Conservation (phyloP, 495 filamentous ascomycete species). For the Hypomontagnella monticulosa region DNA sequence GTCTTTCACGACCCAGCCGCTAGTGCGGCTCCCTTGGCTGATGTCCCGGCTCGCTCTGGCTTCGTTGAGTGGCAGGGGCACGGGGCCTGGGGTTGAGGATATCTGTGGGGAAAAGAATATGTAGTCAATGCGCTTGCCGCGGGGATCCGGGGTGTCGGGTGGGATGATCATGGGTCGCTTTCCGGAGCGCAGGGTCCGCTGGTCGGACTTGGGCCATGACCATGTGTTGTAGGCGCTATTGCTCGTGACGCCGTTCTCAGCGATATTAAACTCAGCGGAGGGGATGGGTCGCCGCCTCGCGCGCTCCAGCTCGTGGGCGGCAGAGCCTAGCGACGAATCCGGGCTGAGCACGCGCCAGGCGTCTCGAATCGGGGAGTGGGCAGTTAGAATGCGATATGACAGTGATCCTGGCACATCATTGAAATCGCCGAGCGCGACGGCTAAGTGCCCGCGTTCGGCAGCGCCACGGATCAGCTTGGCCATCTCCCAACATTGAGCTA, state of each 20-base stretch:
- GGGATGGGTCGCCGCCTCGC: conserved; percentile 65
- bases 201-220: conserved; percentile 78
- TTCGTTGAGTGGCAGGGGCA: conserved; percentile 12
- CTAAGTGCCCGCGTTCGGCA: conserved; percentile 82
- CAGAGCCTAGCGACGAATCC: conserved; percentile 77
- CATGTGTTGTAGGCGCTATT: conserved; percentile 90
- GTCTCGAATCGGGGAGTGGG: conserved; percentile 81
- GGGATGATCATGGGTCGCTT: conserved; percentile 60
- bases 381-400: conserved; percentile 83
- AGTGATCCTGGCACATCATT: conserved; percentile 92
- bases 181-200: conserved; percentile 63
- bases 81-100: conserved; percentile 35
- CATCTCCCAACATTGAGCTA: conserved; percentile 97
- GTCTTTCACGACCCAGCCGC: conserved; percentile 72
- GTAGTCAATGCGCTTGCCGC: conserved; percentile 86
- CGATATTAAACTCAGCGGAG: conserved; percentile 77
- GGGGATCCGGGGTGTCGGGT: conserved; percentile 69
- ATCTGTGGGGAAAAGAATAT: conserved; percentile 69
- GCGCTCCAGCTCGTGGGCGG: conserved; percentile 70
- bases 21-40: conserved; percentile 40
- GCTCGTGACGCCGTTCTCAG: conserved; percentile 85
- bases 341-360: conserved; percentile 84
- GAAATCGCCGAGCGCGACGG: conserved; percentile 89
- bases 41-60: conserved; percentile 29
- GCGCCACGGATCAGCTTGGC: conserved; percentile 89